Evolutionary conservation across 495 filamentous ascomycete genomes (phyloP).

Genomic region (Cercophora scortea): DNA sequence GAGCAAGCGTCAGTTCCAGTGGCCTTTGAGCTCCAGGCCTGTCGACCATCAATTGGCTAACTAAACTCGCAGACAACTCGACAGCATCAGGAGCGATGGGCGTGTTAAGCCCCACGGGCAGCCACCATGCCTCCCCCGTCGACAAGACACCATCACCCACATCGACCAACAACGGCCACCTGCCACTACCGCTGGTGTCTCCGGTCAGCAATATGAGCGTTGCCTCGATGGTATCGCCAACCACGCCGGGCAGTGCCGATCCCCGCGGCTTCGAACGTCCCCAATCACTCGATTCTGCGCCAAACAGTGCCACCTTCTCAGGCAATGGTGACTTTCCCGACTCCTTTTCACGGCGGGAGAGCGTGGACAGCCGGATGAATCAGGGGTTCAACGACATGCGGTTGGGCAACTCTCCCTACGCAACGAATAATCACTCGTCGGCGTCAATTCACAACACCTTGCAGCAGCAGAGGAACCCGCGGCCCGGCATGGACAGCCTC

Average conservation of each 20-base stretch:
- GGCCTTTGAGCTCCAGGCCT: background rate
- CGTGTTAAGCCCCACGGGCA: conserved; percentile 26
- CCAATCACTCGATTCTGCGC: conserved; percentile 36
- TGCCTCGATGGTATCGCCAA: conserved; percentile 49
- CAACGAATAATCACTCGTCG: conserved; percentile 69
- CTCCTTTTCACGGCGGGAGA: conserved; percentile 58
- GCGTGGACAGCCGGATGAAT: conserved; percentile 70
- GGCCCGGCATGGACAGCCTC: conserved; percentile 30
- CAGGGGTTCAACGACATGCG: conserved; percentile 61
- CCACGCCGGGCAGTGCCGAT: conserved; percentile 29
- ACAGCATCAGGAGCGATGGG: conserved; percentile 36
- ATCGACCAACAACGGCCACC: conserved; percentile 24
- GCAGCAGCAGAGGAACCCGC: conserved; percentile 44
- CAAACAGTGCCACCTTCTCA: conserved; percentile 19
- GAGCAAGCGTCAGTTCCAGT: conserved; percentile 42
- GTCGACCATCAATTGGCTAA: conserved; percentile 7
- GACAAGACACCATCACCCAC: conserved; percentile 50
- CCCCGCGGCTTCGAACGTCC: conserved; percentile 34
- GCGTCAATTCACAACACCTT: conserved; percentile 56
- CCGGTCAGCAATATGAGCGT: conserved; percentile 47
- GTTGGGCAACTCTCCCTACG: conserved; percentile 61
- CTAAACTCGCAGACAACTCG: conserved; percentile 35
- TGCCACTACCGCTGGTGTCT: conserved; percentile 38
- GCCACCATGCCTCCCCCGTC: conserved; percentile 30
- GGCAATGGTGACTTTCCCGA: conserved; percentile 18